Base-by-base conservation (phyloP, 2,329 filamentous ascomycete species). In the Penicillium sp. region DNA sequence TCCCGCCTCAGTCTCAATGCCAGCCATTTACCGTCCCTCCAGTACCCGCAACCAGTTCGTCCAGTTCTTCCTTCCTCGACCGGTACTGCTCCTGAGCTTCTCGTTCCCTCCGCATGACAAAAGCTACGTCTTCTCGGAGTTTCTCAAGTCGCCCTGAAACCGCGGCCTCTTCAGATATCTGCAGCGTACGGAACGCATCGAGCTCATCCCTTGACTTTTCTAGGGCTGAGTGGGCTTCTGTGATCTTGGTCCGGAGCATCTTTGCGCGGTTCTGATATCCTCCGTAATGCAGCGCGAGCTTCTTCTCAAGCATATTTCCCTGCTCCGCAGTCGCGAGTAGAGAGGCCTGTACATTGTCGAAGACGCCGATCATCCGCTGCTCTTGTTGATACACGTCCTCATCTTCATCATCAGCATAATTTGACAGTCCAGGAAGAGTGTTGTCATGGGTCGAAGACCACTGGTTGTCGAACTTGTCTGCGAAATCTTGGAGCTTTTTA, bases 221-320 rank as follows among this genome's bases (percentile, higher is more conserved):
- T 15, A 97, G 83, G 2, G 90, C 90, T 21, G 88, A 86, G 29
- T 88, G 86, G 1, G 92, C 91, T 67, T 93, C 91, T 19, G 79
- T 78, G 65, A 96, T 91, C 81, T 97, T 98, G 63, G 88, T 85
- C 23, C 88, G 86, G 29, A 99, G 84, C 69, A 87, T 88, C 76
- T 93, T 93, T 38, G 92, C 88, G 35, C 95, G 90, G 69, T 93
- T 89, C 75, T 93, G 89, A 79, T 99, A 99, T 15, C 95, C 95
- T 26, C 93, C 93, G 2, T 96, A 87, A 70, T 95, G 90, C 58
- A 96, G 83, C 0, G 85, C 84, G n/a, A 99, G 86, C 78, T 95
- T 97, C 85, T 97, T 97, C 79, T 98, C 93, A 1, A 96, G 82
- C 77, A 94, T 96, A 73, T 92, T 92, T 58, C 91, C 91, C 61